Percentiles rank a stretch among this genome's conserved stretches.
Conservation (phyloP, 345 rosid species). For the Populus pruinosa region DNA sequence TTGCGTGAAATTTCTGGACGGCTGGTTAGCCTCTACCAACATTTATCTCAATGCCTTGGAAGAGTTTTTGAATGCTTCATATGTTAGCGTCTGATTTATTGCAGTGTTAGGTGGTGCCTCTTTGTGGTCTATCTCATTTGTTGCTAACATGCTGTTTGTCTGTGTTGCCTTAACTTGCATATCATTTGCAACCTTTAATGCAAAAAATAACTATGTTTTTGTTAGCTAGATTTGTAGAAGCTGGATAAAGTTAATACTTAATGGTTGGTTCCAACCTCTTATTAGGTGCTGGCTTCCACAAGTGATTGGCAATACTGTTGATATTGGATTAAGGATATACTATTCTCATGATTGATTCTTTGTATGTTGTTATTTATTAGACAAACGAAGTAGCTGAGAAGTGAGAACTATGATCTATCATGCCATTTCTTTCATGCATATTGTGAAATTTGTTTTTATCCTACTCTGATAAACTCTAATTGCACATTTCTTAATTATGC, state of each 20-base stretch:
- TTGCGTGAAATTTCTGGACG: slow-evolving; percentile 99
- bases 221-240: not conserved
- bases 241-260: not conserved
- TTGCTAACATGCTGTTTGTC: not conserved
- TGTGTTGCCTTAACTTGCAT: not conserved
- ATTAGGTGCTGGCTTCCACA: not conserved
- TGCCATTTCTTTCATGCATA: not conserved
- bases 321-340: not conserved
- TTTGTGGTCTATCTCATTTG: not conserved
- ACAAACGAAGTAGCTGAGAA: not conserved
- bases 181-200: not conserved
- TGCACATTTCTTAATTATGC: slow-evolving; percentile 19
- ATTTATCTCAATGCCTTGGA: not conserved
- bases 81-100: not conserved
- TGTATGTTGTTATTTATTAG: not conserved
- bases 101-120: not conserved
- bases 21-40: slow-evolving; percentile 48
- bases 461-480: slow-evolving; percentile 2
- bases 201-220: not conserved
- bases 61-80: not conserved
- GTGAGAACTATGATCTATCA: not conserved
- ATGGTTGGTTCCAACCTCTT: not conserved
- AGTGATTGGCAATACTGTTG: not conserved
- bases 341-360: not conserved
- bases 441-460: not conserved